Evolutionary conservation across 2,329 filamentous ascomycete species (phyloP).

Genomic region (Cladosporium sp.): DNA sequence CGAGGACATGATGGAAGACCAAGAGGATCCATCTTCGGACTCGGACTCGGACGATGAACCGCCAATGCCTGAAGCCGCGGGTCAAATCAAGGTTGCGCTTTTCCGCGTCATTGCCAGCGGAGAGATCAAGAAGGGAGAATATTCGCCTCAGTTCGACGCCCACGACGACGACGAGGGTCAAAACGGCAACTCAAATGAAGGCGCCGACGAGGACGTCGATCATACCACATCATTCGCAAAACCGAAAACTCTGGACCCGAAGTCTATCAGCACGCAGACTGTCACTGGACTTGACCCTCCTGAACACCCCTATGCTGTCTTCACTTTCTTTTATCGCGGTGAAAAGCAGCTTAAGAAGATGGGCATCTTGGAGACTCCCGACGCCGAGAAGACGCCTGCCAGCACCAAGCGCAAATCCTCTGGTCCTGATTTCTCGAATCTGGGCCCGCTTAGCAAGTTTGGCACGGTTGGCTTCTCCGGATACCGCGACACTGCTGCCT

Average conservation of each 20-base stretch:
- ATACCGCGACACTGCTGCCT: constrained; percentile 56
- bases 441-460: constrained; percentile 79
- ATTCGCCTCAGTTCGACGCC: constrained; percentile 94
- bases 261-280: constrained; percentile 96
- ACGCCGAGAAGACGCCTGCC: constrained; percentile 53
- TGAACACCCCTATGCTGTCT: constrained; percentile 92
- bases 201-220: constrained; percentile 78
- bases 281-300: constrained; percentile 97
- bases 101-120: constrained; percentile 93
- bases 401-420: constrained; percentile 71
- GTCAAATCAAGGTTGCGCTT: constrained; percentile 96
- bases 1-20: constrained; percentile 63
- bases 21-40: constrained; percentile 63
- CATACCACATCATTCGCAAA: constrained; percentile 98
- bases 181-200: constrained; percentile 50
- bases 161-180: constrained; percentile 84
- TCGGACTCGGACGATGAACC: constrained; percentile 77
- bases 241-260: constrained; percentile 91
- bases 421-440: constrained; percentile 77
- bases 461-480: constrained; percentile 86
- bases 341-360: constrained; percentile 96
- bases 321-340: constrained; percentile 96
- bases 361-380: constrained; percentile 69
- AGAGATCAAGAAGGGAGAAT: constrained; percentile 96
- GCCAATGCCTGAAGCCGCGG: constrained; percentile 82